phyloP scores from a whole-genome alignment of 2,329 filamentous ascomycete genomes.

The Myriosclerotinia curreyana region DNA sequence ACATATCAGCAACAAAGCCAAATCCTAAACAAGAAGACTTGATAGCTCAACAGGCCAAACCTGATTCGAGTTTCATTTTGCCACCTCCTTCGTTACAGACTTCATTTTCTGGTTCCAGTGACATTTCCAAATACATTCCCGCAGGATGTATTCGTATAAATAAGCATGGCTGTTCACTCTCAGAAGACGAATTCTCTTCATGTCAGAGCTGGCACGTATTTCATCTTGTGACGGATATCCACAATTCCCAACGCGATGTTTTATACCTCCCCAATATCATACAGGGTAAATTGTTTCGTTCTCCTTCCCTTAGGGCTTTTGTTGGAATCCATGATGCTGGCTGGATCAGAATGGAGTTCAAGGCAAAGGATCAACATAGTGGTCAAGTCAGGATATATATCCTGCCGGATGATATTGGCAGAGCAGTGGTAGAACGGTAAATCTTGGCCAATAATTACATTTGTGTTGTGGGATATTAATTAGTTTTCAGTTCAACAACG shows the following conservation, averaged over 20 bases:
- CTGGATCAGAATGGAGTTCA: slow-evolving; percentile 39
- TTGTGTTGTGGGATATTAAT: not conserved
- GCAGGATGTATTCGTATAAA: slow-evolving; percentile 32
- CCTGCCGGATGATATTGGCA: slow-evolving; percentile 63
- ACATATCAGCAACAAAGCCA: not conserved
- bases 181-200: slow-evolving; percentile 21
- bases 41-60: not conserved
- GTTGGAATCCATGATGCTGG: slow-evolving; percentile 28
- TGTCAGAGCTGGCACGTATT: slow-evolving; percentile 30
- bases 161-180: slow-evolving; percentile 19
- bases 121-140: slow-evolving; percentile 34
- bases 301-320: slow-evolving; percentile 24
- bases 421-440: slow-evolving; percentile 46
- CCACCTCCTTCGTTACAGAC: not conserved
- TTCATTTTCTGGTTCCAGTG: not conserved
- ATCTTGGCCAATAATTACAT: not conserved
- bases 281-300: slow-evolving; percentile 29
- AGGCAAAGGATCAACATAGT: slow-evolving; percentile 23
- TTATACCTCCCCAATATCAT: slow-evolving; percentile 24
- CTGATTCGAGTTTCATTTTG: not conserved
- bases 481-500: slow-evolving; percentile 42
- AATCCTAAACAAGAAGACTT: not conserved
- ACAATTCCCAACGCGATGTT: slow-evolving; percentile 14
- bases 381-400: slow-evolving; percentile 55
- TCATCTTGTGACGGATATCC: slow-evolving; percentile 25